Percentiles rank a stretch among this genome's conserved stretches.
Conservation (phyloP, 192 early-diverging fungal genomes). For the Linnemannia hyalina region DNA sequence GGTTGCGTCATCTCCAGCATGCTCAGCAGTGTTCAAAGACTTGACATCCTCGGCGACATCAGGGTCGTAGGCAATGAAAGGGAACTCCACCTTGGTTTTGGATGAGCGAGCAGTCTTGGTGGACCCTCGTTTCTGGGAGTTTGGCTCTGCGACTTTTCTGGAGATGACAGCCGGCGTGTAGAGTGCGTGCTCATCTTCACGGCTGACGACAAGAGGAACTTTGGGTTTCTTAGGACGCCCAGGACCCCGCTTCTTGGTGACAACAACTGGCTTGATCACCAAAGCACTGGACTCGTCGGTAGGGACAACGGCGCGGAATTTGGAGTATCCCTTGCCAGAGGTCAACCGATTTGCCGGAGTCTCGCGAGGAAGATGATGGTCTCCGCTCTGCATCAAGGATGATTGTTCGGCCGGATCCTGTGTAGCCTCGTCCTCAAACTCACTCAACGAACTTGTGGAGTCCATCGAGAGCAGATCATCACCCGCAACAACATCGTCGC, state of each 20-base stretch:
- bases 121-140: neutral
- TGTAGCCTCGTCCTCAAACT: conserved; percentile 12
- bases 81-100: conserved; percentile 19
- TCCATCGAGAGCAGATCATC: conserved; percentile 19
- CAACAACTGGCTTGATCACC: neutral
- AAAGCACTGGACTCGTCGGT: neutral
- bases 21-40: conserved; percentile 8
- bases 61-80: conserved; percentile 34
- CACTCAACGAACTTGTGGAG: conserved; percentile 24
- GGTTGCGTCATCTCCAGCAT: neutral
- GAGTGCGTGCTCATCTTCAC: conserved; percentile 42
- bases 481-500: neutral
- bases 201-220: conserved; percentile 41
- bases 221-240: conserved; percentile 44
- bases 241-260: conserved; percentile 34
- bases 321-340: conserved; percentile 1
- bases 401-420: neutral
- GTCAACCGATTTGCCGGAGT: neutral
- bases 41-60: conserved; percentile 42
- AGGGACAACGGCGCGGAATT: neutral
- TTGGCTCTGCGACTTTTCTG: neutral
- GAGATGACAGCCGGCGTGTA: conserved; percentile 40
- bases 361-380: neutral
- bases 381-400: neutral
- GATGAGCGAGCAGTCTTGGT: neutral